Evolutionary conservation across 1,139 yeast genomes (phyloP).

Genomic region (Pichia sp.): DNA sequence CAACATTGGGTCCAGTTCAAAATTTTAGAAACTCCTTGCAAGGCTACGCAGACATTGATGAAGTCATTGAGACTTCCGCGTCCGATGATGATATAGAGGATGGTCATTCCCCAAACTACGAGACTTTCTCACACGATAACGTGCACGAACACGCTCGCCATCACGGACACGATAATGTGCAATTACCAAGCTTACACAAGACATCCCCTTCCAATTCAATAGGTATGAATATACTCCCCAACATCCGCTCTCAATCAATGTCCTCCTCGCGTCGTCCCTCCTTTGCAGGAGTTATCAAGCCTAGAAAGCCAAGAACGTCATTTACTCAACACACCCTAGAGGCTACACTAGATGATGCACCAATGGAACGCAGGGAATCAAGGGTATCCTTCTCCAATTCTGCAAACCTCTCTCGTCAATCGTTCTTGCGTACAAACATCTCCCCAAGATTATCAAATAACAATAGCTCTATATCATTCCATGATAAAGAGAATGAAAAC

Average conservation of each 20-base stretch:
- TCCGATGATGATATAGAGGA: constrained; percentile 28
- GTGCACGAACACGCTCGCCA: too few relatives aligned
- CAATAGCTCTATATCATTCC: constrained; percentile 14
- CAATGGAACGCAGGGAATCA: constrained; percentile 26
- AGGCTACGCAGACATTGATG: constrained; percentile 24
- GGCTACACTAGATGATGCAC: constrained; percentile 26
- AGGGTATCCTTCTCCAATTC: constrained; percentile 29
- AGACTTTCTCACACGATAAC: not conserved
- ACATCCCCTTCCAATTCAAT: constrained; percentile 2
- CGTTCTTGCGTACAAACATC: constrained; percentile 26
- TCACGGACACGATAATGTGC: not conserved
- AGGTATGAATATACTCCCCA: constrained; percentile 6
- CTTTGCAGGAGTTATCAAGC: constrained; percentile 27
- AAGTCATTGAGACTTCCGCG: constrained; percentile 31
- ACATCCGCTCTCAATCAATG: constrained; percentile 19
- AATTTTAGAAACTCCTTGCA: constrained; percentile 21
- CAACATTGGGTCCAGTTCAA: constrained; percentile 24
- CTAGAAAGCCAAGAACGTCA: constrained; percentile 27
- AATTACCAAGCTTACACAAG: not conserved
- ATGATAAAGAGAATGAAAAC: constrained; percentile 11
- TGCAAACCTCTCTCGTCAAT: constrained; percentile 27
- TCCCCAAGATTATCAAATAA: constrained; percentile 18
- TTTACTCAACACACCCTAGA: constrained; percentile 27
- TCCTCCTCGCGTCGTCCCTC: constrained; percentile 25
- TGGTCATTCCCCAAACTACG: constrained; percentile 30